A percentile compares a stretch with the other conserved stretches of the same genome.
Evolutionary conservation across 2,329 filamentous ascomycete species (phyloP).

Genomic region (Aspergillus ibericus): DNA sequence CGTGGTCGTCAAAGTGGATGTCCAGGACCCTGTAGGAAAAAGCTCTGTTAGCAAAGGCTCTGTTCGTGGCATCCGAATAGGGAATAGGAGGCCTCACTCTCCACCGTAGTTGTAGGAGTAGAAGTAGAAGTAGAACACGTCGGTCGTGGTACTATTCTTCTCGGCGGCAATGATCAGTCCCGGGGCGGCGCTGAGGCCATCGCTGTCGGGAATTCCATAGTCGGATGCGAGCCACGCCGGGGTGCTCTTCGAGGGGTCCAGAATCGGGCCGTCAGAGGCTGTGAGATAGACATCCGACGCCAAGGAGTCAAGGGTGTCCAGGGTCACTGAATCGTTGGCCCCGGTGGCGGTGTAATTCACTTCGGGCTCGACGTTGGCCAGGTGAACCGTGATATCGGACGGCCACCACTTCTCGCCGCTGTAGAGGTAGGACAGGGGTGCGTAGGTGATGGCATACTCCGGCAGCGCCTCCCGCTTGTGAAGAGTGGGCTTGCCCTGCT

Average conservation of each 20-base stretch:
- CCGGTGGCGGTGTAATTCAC: not conserved
- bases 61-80: not conserved
- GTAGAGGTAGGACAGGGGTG: not conserved
- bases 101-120: not conserved
- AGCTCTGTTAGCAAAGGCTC: not conserved
- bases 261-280: not conserved
- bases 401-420: not conserved
- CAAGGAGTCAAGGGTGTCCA: not conserved
- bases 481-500: not conserved
- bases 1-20: not conserved
- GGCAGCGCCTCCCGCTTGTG: not conserved
- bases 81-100: not conserved
- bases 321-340: not conserved
- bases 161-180: not conserved
- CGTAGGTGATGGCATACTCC: not conserved
- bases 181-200: not conserved
- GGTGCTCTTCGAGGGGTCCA: not conserved
- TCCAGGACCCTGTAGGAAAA: not conserved
- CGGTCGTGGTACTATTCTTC: not conserved
- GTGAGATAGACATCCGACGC: not conserved
- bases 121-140: not conserved
- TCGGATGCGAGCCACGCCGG: not conserved
- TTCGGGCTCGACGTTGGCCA: not conserved
- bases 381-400: not conserved
- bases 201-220: not conserved